Conservation (phyloP, 148 eudicot genomes). For the Silene latifolia region DNA sequence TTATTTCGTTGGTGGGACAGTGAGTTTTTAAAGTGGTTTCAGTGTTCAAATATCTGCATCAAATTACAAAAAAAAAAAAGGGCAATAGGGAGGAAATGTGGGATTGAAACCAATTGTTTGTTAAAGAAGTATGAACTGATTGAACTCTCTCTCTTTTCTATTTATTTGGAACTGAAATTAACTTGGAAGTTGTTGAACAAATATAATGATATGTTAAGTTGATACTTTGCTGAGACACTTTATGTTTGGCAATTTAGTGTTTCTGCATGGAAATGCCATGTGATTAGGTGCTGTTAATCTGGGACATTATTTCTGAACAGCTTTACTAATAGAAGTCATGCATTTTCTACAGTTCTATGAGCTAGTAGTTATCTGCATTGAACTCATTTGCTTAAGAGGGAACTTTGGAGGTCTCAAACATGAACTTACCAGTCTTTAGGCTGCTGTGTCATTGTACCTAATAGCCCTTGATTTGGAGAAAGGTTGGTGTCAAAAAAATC, state of each 20-base stretch:
- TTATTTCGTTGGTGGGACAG: background rate
- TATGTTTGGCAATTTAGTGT: too few species aligned
- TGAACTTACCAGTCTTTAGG: background rate
- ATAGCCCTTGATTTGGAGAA: background rate
- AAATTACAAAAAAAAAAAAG: too few species aligned
- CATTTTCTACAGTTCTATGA: too few species aligned
- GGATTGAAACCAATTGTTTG: background rate
- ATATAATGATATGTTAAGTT: too few species aligned
- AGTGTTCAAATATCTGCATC: background rate
- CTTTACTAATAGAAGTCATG: too few species aligned
- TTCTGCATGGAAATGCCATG: too few species aligned
- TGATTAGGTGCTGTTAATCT: too few species aligned
- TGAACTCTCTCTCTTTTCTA: background rate
- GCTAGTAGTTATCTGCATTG: too few species aligned
- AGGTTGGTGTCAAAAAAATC: background rate
- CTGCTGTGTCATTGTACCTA: background rate
- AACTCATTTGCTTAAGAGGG: background rate
- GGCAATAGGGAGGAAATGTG: background rate
- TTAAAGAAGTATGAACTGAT: background rate
- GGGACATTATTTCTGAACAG: too few species aligned
- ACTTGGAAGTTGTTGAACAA: too few species aligned
- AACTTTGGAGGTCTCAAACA: background rate
- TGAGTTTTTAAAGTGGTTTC: background rate
- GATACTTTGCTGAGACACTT: too few species aligned
- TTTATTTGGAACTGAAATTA: too few species aligned